These are phyloP conservation scores for Planoprotostelium fungivorum DNA, from an alignment of 78 protist species.

Conservation along the genomic window DNA sequence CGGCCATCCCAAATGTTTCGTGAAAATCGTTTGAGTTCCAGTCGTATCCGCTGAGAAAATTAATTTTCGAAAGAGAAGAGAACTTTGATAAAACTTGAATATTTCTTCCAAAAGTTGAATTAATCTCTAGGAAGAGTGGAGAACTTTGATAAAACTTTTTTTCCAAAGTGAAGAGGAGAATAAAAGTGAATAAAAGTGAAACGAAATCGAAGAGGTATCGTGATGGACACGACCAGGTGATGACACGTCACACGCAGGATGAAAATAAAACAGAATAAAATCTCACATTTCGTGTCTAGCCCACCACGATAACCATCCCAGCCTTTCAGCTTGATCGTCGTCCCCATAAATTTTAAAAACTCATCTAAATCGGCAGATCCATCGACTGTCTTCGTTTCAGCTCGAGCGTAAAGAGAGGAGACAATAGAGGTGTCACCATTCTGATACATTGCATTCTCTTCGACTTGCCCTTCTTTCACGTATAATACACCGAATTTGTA, in stretches of 20 bases:
- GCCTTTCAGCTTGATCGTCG: slow-evolving; percentile 36
- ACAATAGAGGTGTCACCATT: slow-evolving; percentile 17
- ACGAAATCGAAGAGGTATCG: not conserved
- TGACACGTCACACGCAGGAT: too few relatives aligned
- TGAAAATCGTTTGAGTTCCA: not conserved
- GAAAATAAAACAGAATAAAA: not conserved
- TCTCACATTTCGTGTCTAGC: slow-evolving; percentile 48
- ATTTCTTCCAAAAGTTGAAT: slow-evolving; percentile 49
- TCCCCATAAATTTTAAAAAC: slow-evolving; percentile 53
- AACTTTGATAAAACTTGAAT: slow-evolving; percentile 38
- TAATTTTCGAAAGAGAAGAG: not conserved
- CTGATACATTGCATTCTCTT: slow-evolving; percentile 27
- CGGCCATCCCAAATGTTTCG: not conserved
- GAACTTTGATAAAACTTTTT: slow-evolving; percentile 3
- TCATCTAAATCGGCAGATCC: slow-evolving; percentile 33
- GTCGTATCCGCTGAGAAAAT: not conserved
- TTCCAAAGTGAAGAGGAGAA: not conserved
- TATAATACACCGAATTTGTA: slow-evolving; percentile 38
- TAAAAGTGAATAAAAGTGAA: not conserved
- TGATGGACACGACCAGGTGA: too few relatives aligned
- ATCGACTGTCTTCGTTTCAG: too few relatives aligned
- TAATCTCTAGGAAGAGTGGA: slow-evolving; percentile 48
- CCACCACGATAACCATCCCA: slow-evolving; percentile 63
- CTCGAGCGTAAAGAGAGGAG: too few relatives aligned
- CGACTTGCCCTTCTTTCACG: slow-evolving; percentile 28